A percentile compares a stretch with the other conserved stretches of the same genome.
phyloP scores from a whole-genome alignment of 345 rosid species.

The Lepidium aucheri region DNA sequence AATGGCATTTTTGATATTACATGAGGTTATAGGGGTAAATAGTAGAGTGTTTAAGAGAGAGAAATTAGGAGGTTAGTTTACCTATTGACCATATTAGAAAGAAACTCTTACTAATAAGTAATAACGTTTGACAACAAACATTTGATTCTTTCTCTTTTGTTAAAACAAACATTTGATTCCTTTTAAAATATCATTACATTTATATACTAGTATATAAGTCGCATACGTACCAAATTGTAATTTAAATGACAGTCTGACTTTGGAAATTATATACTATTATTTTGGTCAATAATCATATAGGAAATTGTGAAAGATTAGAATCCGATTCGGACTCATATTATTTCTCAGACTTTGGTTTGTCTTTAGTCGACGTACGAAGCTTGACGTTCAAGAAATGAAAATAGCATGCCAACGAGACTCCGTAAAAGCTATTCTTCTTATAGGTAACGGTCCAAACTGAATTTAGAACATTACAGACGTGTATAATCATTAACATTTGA shows the following conservation, averaged over 20 bases:
- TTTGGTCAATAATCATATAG: background rate
- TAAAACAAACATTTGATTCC: background rate
- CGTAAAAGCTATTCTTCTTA: background rate
- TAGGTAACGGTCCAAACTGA: constrained; percentile 10
- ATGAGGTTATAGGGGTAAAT: no score
- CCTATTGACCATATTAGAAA: no score
- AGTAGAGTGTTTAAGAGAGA: no score
- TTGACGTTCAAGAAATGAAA: background rate
- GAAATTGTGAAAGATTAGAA: background rate
- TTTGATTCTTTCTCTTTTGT: background rate
- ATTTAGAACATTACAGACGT: background rate
- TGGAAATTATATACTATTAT: background rate
- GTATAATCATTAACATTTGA: background rate
- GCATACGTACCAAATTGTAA: background rate
- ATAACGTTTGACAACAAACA: no score
- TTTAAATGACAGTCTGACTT: background rate
- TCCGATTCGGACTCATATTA: background rate
- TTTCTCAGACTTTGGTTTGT: background rate
- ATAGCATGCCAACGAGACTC: background rate
- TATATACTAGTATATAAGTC: background rate
- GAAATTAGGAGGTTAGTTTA: no score
- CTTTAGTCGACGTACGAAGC: no score
- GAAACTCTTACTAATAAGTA: no score
- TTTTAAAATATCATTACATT: background rate
- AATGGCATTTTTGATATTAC: no score